phyloP scores from a whole-genome alignment of 78 protist genomes.

The Monosiga brevicollis region DNA sequence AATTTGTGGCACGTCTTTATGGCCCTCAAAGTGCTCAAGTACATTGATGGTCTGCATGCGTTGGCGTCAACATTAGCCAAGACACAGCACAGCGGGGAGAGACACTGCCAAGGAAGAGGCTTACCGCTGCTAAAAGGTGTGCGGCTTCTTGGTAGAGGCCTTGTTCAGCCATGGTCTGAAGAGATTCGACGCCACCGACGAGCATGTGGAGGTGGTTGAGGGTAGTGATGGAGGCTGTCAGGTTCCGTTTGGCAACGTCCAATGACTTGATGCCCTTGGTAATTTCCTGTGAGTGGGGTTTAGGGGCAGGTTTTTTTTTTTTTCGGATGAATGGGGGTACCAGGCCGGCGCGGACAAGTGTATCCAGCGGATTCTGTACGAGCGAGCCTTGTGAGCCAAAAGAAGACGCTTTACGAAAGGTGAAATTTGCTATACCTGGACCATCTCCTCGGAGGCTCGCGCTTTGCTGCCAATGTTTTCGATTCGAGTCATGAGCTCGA shows the following conservation, averaged over 20 bases:
- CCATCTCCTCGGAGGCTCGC: too few species aligned
- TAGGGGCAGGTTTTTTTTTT: too few species aligned
- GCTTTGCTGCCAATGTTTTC: too few species aligned
- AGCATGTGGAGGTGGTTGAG: constrained; percentile 62
- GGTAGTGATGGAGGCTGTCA: constrained; percentile 62
- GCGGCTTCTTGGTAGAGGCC: constrained; percentile 21
- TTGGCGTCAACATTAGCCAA: background rate
- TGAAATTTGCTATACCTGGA: too few species aligned
- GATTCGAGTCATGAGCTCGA: too few species aligned
- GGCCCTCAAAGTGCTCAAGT: constrained; percentile 15
- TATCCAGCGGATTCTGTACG: too few species aligned
- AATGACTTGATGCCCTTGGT: constrained; percentile 71
- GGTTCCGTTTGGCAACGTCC: constrained; percentile 76
- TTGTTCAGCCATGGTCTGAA: background rate
- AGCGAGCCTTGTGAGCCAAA: too few species aligned
- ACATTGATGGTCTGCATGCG: constrained; percentile 18
- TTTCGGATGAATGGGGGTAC: too few species aligned
- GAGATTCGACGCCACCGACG: constrained; percentile 18
- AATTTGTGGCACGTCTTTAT: constrained; percentile 2
- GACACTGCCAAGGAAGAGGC: background rate
- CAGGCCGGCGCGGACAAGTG: too few species aligned
- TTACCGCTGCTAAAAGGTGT: background rate
- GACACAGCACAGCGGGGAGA: background rate
- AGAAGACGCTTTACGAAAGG: too few species aligned
- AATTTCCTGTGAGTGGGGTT: constrained; percentile 41